Evolutionary conservation across 768 basidiomycete species (phyloP).

Genomic region (Leccinum fibrillosum): DNA sequence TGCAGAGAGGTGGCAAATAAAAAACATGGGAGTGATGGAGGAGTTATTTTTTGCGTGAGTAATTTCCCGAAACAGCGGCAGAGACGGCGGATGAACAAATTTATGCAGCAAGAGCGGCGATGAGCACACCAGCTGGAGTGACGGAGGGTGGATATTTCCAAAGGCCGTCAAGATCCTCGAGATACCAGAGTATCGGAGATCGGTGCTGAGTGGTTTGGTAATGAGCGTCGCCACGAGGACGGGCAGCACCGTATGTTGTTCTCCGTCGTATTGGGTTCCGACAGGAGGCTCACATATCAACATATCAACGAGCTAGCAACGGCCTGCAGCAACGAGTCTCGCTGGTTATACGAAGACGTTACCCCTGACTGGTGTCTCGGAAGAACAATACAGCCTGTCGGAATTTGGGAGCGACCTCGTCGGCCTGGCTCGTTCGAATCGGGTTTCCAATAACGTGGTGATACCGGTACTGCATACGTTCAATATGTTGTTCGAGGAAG

Average conservation of each 20-base stretch:
- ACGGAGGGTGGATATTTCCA: conserved; percentile 74
- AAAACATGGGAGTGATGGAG: conserved; percentile 43
- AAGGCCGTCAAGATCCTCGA: conserved; percentile 63
- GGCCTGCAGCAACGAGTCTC: conserved; percentile 60
- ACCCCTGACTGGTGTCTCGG: conserved; percentile 35
- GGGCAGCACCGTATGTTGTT: conserved; percentile 69
- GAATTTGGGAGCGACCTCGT: conserved; percentile 59
- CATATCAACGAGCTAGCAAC: conserved; percentile 48
- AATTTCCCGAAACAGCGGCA: not conserved
- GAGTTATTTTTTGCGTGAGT: conserved; percentile 54
- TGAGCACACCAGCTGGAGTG: conserved; percentile 53
- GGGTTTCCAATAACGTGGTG: conserved; percentile 66
- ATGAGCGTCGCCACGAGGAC: conserved; percentile 82
- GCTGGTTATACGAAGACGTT: conserved; percentile 53
- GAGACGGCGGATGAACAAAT: conserved; percentile 1
- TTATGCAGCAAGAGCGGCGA: conserved; percentile 33
- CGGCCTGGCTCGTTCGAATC: conserved; percentile 47
- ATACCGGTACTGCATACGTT: conserved; percentile 82
- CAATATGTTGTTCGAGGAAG: conserved; percentile 68
- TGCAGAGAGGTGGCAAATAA: conserved; percentile 50
- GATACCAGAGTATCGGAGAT: conserved; percentile 56
- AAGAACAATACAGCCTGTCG: conserved; percentile 43
- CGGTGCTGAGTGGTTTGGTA: conserved; percentile 68
- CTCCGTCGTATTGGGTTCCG: conserved; percentile 5
- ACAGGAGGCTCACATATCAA: conserved; percentile 16